These are phyloP conservation scores for Raffaelea albimanens DNA, from an alignment of 2,329 filamentous ascomycete species.

Conservation along the genomic window DNA sequence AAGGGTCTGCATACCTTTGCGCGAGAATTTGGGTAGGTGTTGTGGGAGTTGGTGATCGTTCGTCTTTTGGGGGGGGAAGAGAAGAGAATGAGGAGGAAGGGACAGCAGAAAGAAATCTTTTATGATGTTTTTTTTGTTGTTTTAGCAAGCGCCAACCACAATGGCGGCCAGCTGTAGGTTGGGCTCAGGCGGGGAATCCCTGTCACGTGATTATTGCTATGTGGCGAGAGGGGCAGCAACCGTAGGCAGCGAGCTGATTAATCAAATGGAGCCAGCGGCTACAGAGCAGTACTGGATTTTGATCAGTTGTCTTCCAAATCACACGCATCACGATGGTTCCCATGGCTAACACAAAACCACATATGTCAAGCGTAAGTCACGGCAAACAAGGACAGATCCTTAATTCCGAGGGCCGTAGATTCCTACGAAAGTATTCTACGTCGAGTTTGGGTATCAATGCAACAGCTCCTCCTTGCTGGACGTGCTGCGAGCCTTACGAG, in stretches of 20 bases:
- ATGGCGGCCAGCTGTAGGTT: constrained; percentile 9
- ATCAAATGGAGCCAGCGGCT: neutral
- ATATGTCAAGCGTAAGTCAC: too few relatives aligned
- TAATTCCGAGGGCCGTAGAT: too few relatives aligned
- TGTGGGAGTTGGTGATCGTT: constrained; percentile 4
- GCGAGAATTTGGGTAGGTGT: constrained; percentile 3
- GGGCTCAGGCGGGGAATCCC: constrained; percentile 7
- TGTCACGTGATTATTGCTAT: constrained; percentile 8
- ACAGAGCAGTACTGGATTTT: too few relatives aligned
- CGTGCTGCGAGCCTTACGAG: too few relatives aligned
- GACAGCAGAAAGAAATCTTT: constrained; percentile 11
- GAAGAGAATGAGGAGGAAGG: constrained; percentile 1
- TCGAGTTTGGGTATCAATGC: too few relatives aligned
- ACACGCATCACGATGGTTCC: too few relatives aligned
- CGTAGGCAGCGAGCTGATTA: neutral
- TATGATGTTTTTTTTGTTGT: constrained; percentile 13
- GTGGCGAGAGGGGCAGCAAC: constrained; percentile 3
- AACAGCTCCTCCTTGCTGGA: too few relatives aligned
- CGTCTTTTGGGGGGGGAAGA: constrained; percentile 2
- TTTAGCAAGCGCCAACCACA: constrained; percentile 8
- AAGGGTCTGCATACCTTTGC: constrained; percentile 8
- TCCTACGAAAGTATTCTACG: too few relatives aligned
- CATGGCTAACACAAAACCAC: too few relatives aligned
- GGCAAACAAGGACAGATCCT: too few relatives aligned
- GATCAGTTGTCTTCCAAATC: too few relatives aligned